Evolutionary conservation across 352 stramenopile species (phyloP), one percentile per base, ranked within the genome.

Genomic region (Globisporangium acanthophoron): DNA sequence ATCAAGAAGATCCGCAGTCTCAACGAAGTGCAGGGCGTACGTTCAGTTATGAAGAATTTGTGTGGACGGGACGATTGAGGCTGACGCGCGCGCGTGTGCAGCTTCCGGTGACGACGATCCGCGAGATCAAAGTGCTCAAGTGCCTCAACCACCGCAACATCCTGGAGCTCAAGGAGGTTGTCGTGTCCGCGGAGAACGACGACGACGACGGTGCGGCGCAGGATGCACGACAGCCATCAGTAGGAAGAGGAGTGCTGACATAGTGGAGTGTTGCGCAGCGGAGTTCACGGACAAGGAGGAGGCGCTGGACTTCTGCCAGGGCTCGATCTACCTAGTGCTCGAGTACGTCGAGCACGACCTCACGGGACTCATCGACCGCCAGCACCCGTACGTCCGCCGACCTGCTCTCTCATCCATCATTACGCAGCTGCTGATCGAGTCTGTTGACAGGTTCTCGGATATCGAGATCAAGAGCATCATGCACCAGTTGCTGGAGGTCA

Each of bases 71-170:
- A 27, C 24, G 24, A 27, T 27, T 27, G 24, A 29, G 2, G 46
- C 6, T 16, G 13, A 52, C 24, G 46, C 21, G 54, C 21, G 54
- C 31, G 3, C 53, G 24, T 46, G 6, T 52, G 33, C 6, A 97
- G 85, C 74, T 98, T 13, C 96, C 96, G 0, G 81, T 97, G 50
- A 98, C 94, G 43, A 96, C 97, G 16, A 96, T 99, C 63, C 88
- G 96, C 13, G 96, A 99, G 78, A 99, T 99, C 61, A 98, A 98
- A 86, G 97, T 99, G 65, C 81, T 99, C 54, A 98, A 98, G 71
- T 90, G 87, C 68, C 76, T 99, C 5, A 88, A 94, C 52, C 96
- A 99, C 73, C 84, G 80, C 20, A 98, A 98, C 71, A 78, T 99
- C 57, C 93, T 99, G 24, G 80, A 92, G 61, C 88, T 99, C 64